Conservation (phyloP, 1,284 basidiomycete species). For the Irpex lacteus region DNA sequence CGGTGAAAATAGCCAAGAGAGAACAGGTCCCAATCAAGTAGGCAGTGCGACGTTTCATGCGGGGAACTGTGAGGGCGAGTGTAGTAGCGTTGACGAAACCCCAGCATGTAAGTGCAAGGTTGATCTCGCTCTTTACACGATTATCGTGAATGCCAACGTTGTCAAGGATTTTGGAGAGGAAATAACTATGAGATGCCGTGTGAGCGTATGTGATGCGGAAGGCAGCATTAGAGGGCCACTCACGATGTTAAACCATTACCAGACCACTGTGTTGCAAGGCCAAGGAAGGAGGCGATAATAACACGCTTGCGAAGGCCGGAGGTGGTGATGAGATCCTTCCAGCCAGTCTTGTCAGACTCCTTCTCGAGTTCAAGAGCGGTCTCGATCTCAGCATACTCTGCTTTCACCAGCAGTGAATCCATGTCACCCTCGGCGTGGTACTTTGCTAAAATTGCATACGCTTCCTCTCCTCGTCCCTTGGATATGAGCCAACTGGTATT, state of each 20-base stretch:
- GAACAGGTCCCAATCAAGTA: constrained; percentile 51
- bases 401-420: constrained; percentile 48
- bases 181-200: constrained; percentile 45
- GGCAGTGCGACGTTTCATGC: constrained; percentile 45
- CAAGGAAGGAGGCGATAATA: constrained; percentile 52
- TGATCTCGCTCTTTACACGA: constrained; percentile 50
- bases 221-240: constrained; percentile 16
- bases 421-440: constrained; percentile 53
- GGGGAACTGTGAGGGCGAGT: constrained; percentile 46
- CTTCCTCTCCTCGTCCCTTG: constrained; percentile 46
- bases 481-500: constrained; percentile 45
- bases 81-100: constrained; percentile 50
- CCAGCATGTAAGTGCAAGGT: constrained; percentile 53
- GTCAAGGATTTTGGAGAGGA: constrained; percentile 69
- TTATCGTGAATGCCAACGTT: constrained; percentile 70
- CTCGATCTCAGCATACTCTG: constrained; percentile 54
- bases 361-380: constrained; percentile 50
- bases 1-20: constrained; percentile 47
- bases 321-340: constrained; percentile 43
- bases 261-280: constrained; percentile 62
- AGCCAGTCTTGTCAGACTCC: constrained; percentile 38
- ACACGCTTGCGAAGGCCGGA: constrained; percentile 51
- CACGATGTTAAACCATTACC: constrained; percentile 71
- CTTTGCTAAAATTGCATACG: constrained; percentile 44
- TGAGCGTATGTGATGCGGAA: background rate